Percentiles rank a stretch among this genome's conserved stretches.
Conservation (phyloP, 441 rosid genomes). For the Monsonia emarginata region DNA sequence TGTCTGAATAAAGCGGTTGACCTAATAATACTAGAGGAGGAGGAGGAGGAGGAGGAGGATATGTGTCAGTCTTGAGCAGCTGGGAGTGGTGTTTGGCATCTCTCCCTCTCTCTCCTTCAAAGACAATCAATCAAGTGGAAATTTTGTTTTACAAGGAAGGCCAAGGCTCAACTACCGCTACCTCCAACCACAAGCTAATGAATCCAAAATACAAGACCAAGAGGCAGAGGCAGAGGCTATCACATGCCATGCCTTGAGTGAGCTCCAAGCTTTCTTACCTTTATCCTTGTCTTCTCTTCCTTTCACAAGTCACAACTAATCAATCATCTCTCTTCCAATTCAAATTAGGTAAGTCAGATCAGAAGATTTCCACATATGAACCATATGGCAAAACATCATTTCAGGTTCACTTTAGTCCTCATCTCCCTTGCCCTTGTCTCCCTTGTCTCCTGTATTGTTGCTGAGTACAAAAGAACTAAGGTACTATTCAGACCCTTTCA, state of each 20-base stretch:
- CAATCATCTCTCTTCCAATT: background rate
- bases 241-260: slow-evolving; percentile 29
- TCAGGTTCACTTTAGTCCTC: slow-evolving; percentile 22
- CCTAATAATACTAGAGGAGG: too few relatives aligned
- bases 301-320: too few relatives aligned
- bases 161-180: background rate
- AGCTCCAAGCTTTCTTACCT: slow-evolving; percentile 14
- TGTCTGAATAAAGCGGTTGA: too few relatives aligned
- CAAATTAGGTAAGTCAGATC: background rate
- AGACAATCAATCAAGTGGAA: background rate
- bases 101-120: background rate
- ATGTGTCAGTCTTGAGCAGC: background rate
- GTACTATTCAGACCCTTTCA: too few relatives aligned
- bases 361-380: background rate
- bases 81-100: background rate
- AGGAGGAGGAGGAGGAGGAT: too few relatives aligned
- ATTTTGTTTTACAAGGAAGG: too few relatives aligned
- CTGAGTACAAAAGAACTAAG: slow-evolving; percentile 56
- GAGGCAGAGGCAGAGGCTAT: too few relatives aligned
- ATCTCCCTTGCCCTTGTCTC: slow-evolving; percentile 39
- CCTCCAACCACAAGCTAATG: too few relatives aligned
- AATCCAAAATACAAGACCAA: too few relatives aligned
- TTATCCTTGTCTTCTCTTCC: background rate
- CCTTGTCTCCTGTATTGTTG: slow-evolving; percentile 37
- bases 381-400: slow-evolving; percentile 30